Evolutionary conservation across 768 basidiomycete genomes (phyloP), one percentile per base, ranked within the genome.

Genomic region (Crepidotus variabilis): DNA sequence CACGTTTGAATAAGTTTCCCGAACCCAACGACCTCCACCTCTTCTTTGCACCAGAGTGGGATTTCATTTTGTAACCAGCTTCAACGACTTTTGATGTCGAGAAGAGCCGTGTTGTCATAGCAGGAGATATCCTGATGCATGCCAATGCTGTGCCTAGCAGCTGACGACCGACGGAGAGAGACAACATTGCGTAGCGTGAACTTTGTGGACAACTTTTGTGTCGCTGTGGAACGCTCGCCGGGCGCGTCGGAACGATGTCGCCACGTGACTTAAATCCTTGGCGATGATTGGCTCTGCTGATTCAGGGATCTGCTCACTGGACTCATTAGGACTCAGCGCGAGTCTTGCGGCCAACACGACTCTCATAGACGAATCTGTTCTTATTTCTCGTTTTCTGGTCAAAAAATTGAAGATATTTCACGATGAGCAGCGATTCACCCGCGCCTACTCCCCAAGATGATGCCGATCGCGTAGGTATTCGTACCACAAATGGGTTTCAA

Each of bases 11-110:
- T 14, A 75, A 67, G 47, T 68, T 75, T 16, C 84, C 81, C 22
- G 81, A 84, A n/a, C 81, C 80, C 47, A 90, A 69, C 2, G 86
- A 85, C 56, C 82, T 75, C 88, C 88, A 92, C 58, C 90, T 76
- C 71, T 92, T 92, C 74, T 91, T 91, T 21, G 90, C 81, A 9
- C 89, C 90, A 2, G 83, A 86, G 67, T 92, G 90, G 0, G 86
- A 81, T 70, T 92, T 92, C 63, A 92, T 72, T 72, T 92, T 92
- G 52, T 89, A 90, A n/a, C 75, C 76, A 54, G 84, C 87, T 53
- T 80, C 77, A 24, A 70, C 67, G 1, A 78, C 59, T 6, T 80
- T 69, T 4, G 84, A 82, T 13, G 84, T 82, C 35, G 89, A 87
- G 69, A 92, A 89, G 13, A 74, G 62, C 21, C 81, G 78, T 11